Conservation (phyloP, 129 eudicot species). For the Chrysanthemum lavandulifolium region DNA sequence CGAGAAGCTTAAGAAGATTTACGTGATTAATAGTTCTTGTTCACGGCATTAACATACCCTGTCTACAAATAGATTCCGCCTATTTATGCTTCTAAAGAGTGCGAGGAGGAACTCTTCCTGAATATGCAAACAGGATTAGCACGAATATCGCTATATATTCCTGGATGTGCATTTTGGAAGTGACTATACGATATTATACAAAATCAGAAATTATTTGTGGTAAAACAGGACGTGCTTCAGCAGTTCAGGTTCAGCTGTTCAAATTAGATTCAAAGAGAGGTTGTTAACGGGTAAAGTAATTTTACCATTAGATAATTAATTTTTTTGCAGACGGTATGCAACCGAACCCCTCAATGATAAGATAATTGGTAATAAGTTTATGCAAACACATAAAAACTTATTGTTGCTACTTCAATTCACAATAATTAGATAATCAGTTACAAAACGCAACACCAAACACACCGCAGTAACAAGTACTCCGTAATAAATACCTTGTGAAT, state of each 20-base stretch:
- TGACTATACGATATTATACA: background rate
- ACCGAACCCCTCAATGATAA: background rate
- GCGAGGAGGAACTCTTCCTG: constrained; percentile 97
- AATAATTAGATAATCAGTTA: background rate
- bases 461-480: background rate
- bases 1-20: background rate
- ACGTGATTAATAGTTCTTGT: background rate
- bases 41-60: constrained; percentile 49
- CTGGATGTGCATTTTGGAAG: too few species aligned
- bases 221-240: background rate
- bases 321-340: background rate
- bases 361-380: too few species aligned
- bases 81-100: constrained; percentile 78
- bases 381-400: too few species aligned
- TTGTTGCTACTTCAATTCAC: too few species aligned
- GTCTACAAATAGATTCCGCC: constrained; percentile 80
- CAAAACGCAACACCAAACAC: background rate
- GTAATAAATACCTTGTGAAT: constrained; percentile 73
- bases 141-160: too few species aligned
- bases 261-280: too few species aligned
- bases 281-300: too few species aligned
- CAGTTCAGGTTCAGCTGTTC: background rate
- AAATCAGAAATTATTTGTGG: background rate
- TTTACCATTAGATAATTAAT: background rate
- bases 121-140: too few species aligned